Conservation (phyloP, 257 asterid genomes). For the Plectranthus barbatus region DNA sequence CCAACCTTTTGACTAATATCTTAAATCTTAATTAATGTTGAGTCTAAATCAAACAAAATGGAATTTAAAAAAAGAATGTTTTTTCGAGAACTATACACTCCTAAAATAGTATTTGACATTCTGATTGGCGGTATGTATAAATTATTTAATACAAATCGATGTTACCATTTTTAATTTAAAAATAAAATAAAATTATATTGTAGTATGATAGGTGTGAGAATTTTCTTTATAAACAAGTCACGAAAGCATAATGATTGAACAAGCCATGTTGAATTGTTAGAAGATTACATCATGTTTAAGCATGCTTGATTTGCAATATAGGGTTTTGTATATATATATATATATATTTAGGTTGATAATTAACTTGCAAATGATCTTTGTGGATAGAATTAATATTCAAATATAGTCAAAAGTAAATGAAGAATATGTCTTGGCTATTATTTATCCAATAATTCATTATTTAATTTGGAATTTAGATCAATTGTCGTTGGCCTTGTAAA, state of each 20-base stretch:
- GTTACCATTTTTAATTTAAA: background rate
- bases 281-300: conserved; percentile 20
- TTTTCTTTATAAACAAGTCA: conserved; percentile 22
- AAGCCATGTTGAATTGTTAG: conserved; percentile 10
- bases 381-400: background rate
- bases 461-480: background rate
- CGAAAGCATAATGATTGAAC: conserved; percentile 25
- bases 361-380: background rate
- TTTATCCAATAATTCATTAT: background rate
- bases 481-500: background rate
- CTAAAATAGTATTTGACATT: conserved; percentile 12
- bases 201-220: background rate
- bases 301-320: conserved; percentile 18
- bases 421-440: background rate
- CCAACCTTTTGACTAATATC: too few relatives aligned
- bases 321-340: background rate
- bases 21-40: too few relatives aligned
- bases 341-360: background rate
- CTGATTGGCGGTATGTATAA: background rate
- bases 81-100: too few relatives aligned
- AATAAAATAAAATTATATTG: too few relatives aligned
- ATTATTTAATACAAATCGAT: background rate
- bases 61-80: too few relatives aligned
- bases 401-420: background rate
- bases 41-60: too few relatives aligned